Evolutionary conservation across 176 grass and related monocot genomes (phyloP), one percentile per base, ranked within the genome.

Genomic region (Dactylis glomerata): DNA sequence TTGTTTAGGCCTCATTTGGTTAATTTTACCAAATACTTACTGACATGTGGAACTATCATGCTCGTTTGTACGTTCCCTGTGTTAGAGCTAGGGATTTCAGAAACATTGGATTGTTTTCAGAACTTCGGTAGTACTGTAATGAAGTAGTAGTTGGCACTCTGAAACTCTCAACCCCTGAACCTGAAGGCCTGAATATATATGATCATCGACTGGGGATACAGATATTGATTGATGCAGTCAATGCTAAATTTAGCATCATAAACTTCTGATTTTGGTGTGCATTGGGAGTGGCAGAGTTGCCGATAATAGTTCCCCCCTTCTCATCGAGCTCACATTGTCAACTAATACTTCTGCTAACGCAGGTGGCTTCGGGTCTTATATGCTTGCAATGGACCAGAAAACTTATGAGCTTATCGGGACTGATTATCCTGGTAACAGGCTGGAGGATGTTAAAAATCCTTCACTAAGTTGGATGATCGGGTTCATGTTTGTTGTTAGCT

Each of bases 401-500:
- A 98, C 92, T 8, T 98, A 98, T 32, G 96, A 98, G 47, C 86
- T 98, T 81, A 95, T 98, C 2, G 96, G 96, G 77, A 41, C 68
- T 16, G 91, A 98, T 85, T 98, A 93, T 77, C 91, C 96, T 75
- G 96, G 96, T 68, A 98, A 98, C 87, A 91, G 85, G 65, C 89
- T 91, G 0, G 87, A 85, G 68, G 96, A 98, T 93, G 92, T 98
- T 77, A 98, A 92, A 82, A 95, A 93, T 79, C 96, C 92, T 68
- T 93, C 92, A 2, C 76, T 98, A 24, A 84, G 91, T 28, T 98
- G 96, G 96, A 95, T 98, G 92, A 95, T 95, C 19, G 89, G 92
- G 7, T 98, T 95, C 83, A 93, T 95, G 91, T 98, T 95, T 80
- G 85, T 92, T 2, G 91, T 98, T 42, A 95, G 96, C 54, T 98